A percentile compares a stretch with the other conserved stretches of the same genome.
Conservation (phyloP, 345 rosid genomes). For the Moringa oleifera region DNA sequence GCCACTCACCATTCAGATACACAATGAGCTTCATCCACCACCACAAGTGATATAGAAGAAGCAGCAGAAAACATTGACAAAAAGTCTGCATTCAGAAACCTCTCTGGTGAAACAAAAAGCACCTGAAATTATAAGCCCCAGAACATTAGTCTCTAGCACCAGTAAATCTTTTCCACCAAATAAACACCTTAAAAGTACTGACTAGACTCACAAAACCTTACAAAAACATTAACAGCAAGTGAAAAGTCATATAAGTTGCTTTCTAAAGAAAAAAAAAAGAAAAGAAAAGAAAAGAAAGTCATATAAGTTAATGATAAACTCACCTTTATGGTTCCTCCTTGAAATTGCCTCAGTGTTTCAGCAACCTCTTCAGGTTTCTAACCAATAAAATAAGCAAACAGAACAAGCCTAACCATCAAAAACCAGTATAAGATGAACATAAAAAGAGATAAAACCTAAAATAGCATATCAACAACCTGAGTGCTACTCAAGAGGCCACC, state of each 20-base stretch:
- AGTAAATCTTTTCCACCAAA: too few species aligned
- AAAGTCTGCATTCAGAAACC: constrained; percentile 72
- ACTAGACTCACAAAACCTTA: background rate
- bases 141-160: background rate
- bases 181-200: too few species aligned
- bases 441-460: background rate
- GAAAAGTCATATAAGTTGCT: too few species aligned
- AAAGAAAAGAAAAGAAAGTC: background rate
- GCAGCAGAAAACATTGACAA: constrained; percentile 46
- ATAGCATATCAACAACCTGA: constrained; percentile 40
- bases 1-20: constrained; percentile 86
- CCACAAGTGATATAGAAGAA: constrained; percentile 61
- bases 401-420: constrained; percentile 9
- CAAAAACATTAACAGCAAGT: constrained; percentile 12
- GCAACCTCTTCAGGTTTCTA: constrained; percentile 76
- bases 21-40: constrained; percentile 98
- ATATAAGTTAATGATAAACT: too few species aligned
- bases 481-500: constrained; percentile 79
- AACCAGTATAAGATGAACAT: constrained; percentile 5
- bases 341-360: constrained; percentile 58
- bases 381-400: constrained; percentile 5
- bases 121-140: constrained; percentile 41
- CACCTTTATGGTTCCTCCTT: constrained; percentile 72
- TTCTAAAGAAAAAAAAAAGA: constrained; percentile 4
- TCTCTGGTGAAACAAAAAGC: constrained; percentile 94